Conservation (phyloP, 345 rosid species). For the Mercurialis annua region DNA sequence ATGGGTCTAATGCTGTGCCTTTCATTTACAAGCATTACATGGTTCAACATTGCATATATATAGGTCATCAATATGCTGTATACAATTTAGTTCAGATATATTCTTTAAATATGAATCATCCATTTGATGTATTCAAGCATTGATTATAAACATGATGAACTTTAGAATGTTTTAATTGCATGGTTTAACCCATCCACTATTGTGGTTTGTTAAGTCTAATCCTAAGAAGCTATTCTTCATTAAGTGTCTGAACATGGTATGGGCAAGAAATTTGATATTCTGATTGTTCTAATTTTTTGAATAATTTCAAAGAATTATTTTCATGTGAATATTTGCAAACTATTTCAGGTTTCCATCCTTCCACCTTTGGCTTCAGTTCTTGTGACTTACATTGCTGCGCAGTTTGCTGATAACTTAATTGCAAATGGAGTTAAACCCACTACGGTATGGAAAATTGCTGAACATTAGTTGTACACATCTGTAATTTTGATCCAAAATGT, state of each 20-base stretch:
- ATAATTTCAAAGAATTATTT: not conserved
- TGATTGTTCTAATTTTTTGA: not conserved
- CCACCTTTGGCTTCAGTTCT: constrained; percentile 89
- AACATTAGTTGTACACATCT: constrained; percentile 7
- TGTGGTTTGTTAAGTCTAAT: not conserved
- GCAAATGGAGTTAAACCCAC: constrained; percentile 79
- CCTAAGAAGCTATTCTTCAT: not conserved
- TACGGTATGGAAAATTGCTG: constrained; percentile 41
- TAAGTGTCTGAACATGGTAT: not conserved
- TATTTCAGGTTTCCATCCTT: constrained; percentile 87
- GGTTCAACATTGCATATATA: not conserved
- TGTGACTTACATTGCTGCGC: constrained; percentile 74
- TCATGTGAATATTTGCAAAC: not conserved
- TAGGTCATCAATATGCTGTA: not conserved
- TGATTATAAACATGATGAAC: not conserved
- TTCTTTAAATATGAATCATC: not conserved
- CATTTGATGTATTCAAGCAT: not conserved
- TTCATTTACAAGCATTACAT: not conserved
- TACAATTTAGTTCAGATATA: not conserved
- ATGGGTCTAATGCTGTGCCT: not conserved
- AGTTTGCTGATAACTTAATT: constrained; percentile 78
- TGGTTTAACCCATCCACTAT: not conserved
- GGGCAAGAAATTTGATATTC: not conserved
- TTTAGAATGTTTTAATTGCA: not conserved
- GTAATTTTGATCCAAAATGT: constrained; percentile 13